Evolutionary conservation across 2,329 filamentous ascomycete genomes (phyloP).

Genomic region (Zopfia rhizophila): DNA sequence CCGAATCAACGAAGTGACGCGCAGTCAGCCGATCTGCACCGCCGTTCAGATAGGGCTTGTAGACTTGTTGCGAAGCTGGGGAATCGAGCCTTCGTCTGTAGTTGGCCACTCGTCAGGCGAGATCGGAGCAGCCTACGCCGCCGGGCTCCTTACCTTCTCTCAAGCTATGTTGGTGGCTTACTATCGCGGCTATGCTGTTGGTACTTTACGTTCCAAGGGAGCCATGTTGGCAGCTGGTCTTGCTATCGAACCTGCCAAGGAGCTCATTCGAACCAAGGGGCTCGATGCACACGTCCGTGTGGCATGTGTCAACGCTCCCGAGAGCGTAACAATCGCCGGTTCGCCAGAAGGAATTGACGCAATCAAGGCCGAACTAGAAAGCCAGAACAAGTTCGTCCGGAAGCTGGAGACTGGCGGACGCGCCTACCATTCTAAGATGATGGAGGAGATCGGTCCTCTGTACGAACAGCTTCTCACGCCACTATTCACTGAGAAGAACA

Average conservation of each 20-base stretch:
- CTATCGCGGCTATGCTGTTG: constrained; percentile 46
- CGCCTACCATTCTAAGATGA: constrained; percentile 25
- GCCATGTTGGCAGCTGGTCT: constrained; percentile 1
- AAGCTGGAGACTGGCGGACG: constrained; percentile 7
- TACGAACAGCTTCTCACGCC: background rate
- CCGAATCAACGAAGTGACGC: constrained; percentile 32
- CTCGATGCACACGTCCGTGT: constrained; percentile 6
- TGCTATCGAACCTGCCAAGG: background rate
- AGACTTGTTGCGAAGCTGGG: constrained; percentile 45
- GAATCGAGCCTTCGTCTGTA: constrained; percentile 27
- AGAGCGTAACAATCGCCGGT: constrained; percentile 55
- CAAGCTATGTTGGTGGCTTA: constrained; percentile 55
- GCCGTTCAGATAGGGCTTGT: constrained; percentile 64
- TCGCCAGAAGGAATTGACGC: constrained; percentile 42
- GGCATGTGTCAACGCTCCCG: constrained; percentile 46
- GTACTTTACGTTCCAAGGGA: background rate
- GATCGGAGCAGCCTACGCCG: constrained; percentile 42
- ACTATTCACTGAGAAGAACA: too few relatives aligned
- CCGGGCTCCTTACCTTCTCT: constrained; percentile 24
- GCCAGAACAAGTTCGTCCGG: constrained; percentile 30
- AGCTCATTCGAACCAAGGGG: background rate
- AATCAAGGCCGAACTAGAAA: constrained; percentile 39
- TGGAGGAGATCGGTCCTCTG: constrained; percentile 7
- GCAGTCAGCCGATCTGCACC: constrained; percentile 65
- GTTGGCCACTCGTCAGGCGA: constrained; percentile 47